These are phyloP conservation scores for Leishmania braziliensis DNA, from an alignment of 208 protist species.

Conservation along the genomic window DNA sequence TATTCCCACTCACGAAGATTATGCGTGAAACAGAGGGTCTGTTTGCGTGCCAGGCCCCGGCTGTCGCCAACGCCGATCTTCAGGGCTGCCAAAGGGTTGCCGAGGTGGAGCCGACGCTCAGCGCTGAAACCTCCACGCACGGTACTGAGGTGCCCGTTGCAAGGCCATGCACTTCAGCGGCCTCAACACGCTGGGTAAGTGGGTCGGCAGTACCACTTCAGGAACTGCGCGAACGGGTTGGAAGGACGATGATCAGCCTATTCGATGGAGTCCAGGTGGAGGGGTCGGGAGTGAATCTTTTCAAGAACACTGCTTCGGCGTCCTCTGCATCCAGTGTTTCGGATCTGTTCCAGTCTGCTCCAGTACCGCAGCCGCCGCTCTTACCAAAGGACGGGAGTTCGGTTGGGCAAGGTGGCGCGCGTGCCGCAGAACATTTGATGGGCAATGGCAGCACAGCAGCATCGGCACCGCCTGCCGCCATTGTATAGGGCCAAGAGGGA, in stretches of 20 bases:
- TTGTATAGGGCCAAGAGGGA: background rate
- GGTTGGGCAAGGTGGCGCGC: background rate
- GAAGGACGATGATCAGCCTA: constrained; percentile 45
- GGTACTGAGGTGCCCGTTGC: constrained; percentile 1
- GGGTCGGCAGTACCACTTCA: background rate
- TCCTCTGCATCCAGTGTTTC: too few species aligned
- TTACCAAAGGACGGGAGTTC: background rate
- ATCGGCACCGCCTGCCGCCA: background rate
- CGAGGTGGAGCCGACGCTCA: background rate
- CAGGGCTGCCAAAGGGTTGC: background rate
- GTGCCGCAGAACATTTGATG: constrained; percentile 1
- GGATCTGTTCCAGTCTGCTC: background rate
- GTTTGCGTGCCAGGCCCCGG: constrained; percentile 30
- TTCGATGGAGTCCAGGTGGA: constrained; percentile 33
- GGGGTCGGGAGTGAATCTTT: constrained; percentile 20
- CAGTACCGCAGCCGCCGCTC: background rate
- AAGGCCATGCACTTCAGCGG: constrained; percentile 22
- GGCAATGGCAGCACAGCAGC: background rate
- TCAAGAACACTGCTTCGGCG: constrained; percentile 1
- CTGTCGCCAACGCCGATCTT: background rate
- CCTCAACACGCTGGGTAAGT: background rate
- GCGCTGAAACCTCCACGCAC: background rate
- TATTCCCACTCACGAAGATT: constrained; percentile 38
- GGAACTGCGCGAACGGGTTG: constrained; percentile 19
- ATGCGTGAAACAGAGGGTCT: constrained; percentile 31